Evolutionary conservation across 176 grass and related monocot species (phyloP).

Genomic region (Coix lacrymajobi): DNA sequence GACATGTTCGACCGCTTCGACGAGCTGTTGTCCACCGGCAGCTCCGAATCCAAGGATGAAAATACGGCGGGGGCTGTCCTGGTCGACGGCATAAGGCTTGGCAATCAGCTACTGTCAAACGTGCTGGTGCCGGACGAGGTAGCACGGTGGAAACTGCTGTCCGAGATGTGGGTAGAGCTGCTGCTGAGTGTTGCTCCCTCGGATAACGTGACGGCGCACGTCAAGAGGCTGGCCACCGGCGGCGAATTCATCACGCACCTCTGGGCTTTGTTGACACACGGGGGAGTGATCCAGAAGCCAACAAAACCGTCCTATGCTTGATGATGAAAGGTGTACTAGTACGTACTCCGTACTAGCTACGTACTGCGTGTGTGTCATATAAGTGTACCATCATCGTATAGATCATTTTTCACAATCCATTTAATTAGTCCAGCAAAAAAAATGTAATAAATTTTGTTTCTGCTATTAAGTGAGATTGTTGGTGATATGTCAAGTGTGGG

Average conservation of each 20-base stretch:
- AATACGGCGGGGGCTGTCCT: neutral
- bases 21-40: no score
- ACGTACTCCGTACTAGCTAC: no score
- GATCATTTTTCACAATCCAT: no score
- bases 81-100: neutral
- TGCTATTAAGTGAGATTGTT: no score
- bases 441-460: no score
- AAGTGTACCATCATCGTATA: no score
- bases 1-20: neutral
- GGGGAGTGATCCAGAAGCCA: neutral
- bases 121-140: neutral
- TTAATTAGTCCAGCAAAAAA: no score
- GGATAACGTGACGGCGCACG: neutral
- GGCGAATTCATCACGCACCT: neutral
- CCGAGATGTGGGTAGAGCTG: neutral
- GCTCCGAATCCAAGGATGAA: no score
- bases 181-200: neutral
- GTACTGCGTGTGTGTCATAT: no score
- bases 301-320: no score
- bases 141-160: neutral
- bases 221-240: neutral
- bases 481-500: no score
- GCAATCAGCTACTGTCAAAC: neutral
- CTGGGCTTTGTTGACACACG: neutral
- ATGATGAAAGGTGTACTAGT: no score